Conservation (phyloP, 2,329 filamentous ascomycete species). For the Blastomyces silverae region DNA sequence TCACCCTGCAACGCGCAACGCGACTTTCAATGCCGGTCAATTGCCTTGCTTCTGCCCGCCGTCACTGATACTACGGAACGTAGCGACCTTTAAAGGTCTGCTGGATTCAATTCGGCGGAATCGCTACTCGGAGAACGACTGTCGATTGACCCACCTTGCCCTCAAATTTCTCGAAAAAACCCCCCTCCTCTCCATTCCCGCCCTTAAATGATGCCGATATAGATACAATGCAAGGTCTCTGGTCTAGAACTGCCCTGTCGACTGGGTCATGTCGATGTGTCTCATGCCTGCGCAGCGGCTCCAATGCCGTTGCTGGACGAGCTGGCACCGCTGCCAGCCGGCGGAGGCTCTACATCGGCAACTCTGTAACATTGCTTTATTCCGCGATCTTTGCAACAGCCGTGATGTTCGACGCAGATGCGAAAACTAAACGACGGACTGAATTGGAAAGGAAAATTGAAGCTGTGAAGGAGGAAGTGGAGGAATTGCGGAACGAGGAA, state of each 20-base stretch:
- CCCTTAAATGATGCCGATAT: conserved; percentile 21
- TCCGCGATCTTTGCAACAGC: conserved; percentile 41
- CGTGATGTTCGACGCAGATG: conserved; percentile 36
- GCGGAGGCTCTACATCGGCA: conserved; percentile 37
- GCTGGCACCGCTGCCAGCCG: conserved; percentile 34
- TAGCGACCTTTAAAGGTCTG: neutral
- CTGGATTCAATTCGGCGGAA: neutral
- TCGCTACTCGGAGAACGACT: neutral
- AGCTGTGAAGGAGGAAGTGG: conserved; percentile 39
- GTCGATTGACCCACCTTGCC: neutral
- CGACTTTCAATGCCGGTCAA: neutral
- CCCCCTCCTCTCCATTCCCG: neutral
- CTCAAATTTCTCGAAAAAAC: neutral
- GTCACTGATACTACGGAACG: neutral
- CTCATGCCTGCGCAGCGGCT: conserved; percentile 35
- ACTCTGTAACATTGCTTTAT: conserved; percentile 41
- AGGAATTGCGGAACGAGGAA: conserved; percentile 37
- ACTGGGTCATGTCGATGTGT: conserved; percentile 38
- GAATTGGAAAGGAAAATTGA: conserved; percentile 41
- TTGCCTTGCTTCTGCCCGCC: neutral
- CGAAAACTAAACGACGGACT: conserved; percentile 36
- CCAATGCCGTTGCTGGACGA: conserved; percentile 33
- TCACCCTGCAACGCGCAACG: neutral
- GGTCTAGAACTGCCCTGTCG: conserved; percentile 38
- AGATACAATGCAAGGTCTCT: conserved; percentile 41